Evolutionary conservation across 225 moss, liverwort and hornwort genomes (phyloP), one percentile per base, ranked within the genome.

Genomic region (Sphagnum tenellum): DNA sequence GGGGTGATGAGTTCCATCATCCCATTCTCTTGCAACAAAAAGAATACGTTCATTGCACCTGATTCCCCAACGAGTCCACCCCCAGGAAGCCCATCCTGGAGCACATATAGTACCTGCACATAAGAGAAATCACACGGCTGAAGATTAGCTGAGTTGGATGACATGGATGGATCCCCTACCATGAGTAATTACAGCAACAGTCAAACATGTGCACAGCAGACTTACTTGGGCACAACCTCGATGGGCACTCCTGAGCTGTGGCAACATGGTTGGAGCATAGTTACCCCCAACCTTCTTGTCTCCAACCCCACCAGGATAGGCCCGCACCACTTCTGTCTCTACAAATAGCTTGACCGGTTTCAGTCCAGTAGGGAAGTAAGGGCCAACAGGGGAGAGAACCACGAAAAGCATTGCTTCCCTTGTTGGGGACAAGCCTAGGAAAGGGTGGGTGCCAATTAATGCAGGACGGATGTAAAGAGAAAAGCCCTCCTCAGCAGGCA

Each of bases 11-110:
- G 79, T 71, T 94, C 93, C 77, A 88, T 49, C 74, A 80, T 69
- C 68, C 78, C 87, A 48, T 78, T 77, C 63, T 78, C 72, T 57
- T 71, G 85, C 59, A 94, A 67, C 57, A 94, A 78, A 57, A 89
- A 94, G 68, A 94, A 94, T 11, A 94, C 61, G 67, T 94, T 94
- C 90, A 94, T 94, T 57, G 90, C 77, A 66, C 90, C 89, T 45
- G 79, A 88, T 70, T 94, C 93, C 53, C 90, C 93, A 61, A 90
- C 68, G 7, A 80, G 57, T 47, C 93, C 93, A 62, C 88, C 93
- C 54, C 82, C 71, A 59, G 76, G 70, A 49, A 57, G 46, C 61
- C 86, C 90, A 73, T 89, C 85, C 61, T 90, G 75, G 64, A 94
- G 71, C 70, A 94, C 90, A 66, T 66, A 94, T 9, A 88, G 68